These are phyloP conservation scores for Agastache rugosa DNA, from an alignment of 257 asterid genomes.

Conservation along the genomic window DNA sequence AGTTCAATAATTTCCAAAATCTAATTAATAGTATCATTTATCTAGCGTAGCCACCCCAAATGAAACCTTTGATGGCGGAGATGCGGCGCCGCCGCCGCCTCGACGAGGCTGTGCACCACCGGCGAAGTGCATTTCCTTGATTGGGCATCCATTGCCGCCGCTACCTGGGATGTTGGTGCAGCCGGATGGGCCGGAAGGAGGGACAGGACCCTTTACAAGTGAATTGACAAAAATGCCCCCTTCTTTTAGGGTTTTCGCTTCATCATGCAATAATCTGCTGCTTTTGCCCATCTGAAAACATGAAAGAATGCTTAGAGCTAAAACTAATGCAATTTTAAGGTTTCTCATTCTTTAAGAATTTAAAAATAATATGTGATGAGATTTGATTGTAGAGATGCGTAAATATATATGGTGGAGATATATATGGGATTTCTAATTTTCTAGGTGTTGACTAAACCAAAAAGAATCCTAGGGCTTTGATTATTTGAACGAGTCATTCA, in stretches of 20 bases:
- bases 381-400: constrained; percentile 20
- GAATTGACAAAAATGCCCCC: constrained; percentile 3
- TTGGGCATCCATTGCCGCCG: constrained; percentile 42
- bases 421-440: not conserved
- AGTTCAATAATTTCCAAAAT: too few species aligned
- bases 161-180: constrained; percentile 76
- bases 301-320: constrained; percentile 20
- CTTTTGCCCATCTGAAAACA: constrained; percentile 31
- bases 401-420: not conserved
- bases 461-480: constrained; percentile 15
- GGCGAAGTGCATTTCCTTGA: constrained; percentile 39
- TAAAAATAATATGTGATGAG: not conserved
- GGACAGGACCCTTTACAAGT: constrained; percentile 54
- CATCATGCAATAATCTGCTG: constrained; percentile 34
- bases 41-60: constrained; percentile 24
- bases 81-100: constrained; percentile 3
- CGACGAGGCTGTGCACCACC: constrained; percentile 31
- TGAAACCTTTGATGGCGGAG: constrained; percentile 20
- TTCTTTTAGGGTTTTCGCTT: not conserved
- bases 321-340: constrained; percentile 13
- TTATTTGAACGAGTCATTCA: constrained; percentile 9
- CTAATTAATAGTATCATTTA: not conserved
- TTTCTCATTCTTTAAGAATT: constrained; percentile 40
- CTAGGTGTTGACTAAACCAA: constrained; percentile 7
- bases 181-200: constrained; percentile 69